A percentile compares a stretch with the other conserved stretches of the same genome.
phyloP scores from a whole-genome alignment of 164 flowering plant species.

The Nymphaea thermarum region DNA sequence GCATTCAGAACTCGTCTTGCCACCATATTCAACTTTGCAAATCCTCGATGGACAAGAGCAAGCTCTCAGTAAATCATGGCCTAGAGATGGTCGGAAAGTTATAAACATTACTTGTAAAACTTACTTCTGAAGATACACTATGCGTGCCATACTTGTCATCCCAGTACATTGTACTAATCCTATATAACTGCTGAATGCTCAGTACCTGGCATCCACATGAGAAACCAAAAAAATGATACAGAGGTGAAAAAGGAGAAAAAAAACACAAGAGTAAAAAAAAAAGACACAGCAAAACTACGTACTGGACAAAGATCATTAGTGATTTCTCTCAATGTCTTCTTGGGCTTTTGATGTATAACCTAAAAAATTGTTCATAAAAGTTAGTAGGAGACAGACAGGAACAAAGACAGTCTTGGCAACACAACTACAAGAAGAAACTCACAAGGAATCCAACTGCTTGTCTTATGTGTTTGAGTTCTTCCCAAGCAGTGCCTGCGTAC shows the following conservation, averaged over 20 bases:
- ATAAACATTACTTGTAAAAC: constrained; percentile 8
- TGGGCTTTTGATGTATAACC: constrained; percentile 98
- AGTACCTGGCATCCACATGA: constrained; percentile 45
- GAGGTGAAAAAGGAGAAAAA: neutral
- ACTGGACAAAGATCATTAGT: constrained; percentile 92
- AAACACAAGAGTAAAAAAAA: neutral
- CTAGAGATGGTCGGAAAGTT: neutral
- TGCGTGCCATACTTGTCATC: constrained; percentile 99
- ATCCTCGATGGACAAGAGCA: no score
- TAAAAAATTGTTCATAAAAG: constrained; percentile 12
- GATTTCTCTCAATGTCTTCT: constrained; percentile 79
- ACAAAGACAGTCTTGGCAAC: neutral
- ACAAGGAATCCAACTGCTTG: constrained; percentile 99
- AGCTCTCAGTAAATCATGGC: neutral
- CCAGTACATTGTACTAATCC: constrained; percentile 99
- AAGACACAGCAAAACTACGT: constrained; percentile 12
- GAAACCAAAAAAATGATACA: constrained; percentile 2
- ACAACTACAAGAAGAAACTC: neutral
- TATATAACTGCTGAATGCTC: constrained; percentile 87
- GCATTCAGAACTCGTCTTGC: no score
- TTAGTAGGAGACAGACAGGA: neutral
- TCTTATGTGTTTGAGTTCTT: constrained; percentile 88
- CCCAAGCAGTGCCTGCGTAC: constrained; percentile 97
- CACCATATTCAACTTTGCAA: no score
- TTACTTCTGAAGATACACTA: constrained; percentile 86